Evolutionary conservation across 495 filamentous ascomycete genomes (phyloP), one percentile per base, ranked within the genome.

Genomic region (Cladorrhinum samala): DNA sequence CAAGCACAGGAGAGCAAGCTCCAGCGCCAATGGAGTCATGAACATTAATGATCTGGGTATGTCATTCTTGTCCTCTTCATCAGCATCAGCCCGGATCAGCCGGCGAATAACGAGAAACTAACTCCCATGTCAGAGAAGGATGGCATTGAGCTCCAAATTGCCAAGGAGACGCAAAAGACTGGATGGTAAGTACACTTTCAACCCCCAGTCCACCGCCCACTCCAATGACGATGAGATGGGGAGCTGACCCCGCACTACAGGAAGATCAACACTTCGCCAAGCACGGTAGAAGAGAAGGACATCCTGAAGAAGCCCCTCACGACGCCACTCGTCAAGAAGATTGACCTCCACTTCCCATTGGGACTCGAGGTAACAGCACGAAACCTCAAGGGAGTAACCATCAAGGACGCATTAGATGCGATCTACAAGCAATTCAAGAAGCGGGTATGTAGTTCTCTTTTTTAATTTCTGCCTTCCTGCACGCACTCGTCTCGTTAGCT

Each of bases 341-440:
- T 96, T 71, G 89, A 95, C 74, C 77, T 96, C 9, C 82, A 89
- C 68, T 94, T 92, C 78, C 84, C 87, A 4, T 76, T 91, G 36
- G 91, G 91, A n/a, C 74, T 90, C 7, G 84, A 90, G 57, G 88
- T 96, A 62, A 88, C 88, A 37, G 91, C 90, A 57, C 80, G 91
- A 57, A 96, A 96, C 68, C 69, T 87, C 54, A 91, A 92, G 68
- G 91, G 91, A 33, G 89, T 96, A 57, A 96, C 91, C 37, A 88
- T 96, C 76, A 95, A 94, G 75, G 91, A 96, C 71, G 91, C 89
- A 50, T 67, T 95, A 65, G 89, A 95, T 68, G 91, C 87, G 59
- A 95, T 96, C 75, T 76, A 93, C 79, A 95, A 95, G 76, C 81
- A 86, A 58, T 93, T 84, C 78, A 92, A 91, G 79, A 96, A 95